Evolutionary conservation across 106 monocot species (phyloP).

Genomic region (Amphibolis antarctica): DNA sequence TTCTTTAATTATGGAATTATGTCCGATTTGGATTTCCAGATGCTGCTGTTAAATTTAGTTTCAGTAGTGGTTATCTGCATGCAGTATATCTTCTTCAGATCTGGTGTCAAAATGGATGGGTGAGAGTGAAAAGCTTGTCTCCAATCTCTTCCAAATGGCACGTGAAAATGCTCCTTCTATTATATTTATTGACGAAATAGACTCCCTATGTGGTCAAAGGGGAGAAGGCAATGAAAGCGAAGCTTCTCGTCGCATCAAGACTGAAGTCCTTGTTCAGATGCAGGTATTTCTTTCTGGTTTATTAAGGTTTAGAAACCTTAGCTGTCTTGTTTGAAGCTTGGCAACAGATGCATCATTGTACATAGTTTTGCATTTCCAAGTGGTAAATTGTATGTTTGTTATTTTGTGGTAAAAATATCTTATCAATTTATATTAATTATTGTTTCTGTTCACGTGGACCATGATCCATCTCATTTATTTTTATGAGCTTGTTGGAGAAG

Average conservation of each 20-base stretch:
- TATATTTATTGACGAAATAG: slow-evolving; percentile 32
- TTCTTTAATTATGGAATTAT: background rate
- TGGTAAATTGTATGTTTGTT: no score
- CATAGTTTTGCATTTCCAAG: background rate
- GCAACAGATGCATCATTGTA: background rate
- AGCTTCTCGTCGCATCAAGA: slow-evolving; percentile 88
- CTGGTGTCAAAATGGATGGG: slow-evolving; percentile 97
- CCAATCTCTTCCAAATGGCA: slow-evolving; percentile 58
- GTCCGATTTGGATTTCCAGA: background rate
- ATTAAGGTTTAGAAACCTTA: background rate
- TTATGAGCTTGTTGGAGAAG: no score
- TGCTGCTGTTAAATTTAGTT: slow-evolving; percentile 9
- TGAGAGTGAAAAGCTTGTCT: slow-evolving; percentile 91
- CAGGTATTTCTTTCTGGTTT: slow-evolving; percentile 37
- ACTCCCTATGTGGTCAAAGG: slow-evolving; percentile 29
- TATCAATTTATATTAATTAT: no score
- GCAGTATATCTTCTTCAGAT: slow-evolving; percentile 96
- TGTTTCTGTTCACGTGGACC: no score
- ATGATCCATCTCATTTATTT: no score
- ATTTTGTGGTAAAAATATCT: no score
- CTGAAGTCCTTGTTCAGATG: slow-evolving; percentile 96
- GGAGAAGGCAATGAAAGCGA: slow-evolving; percentile 69
- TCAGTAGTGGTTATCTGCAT: slow-evolving; percentile 11
- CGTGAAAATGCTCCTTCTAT: slow-evolving; percentile 31
- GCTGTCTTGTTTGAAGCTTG: background rate